phyloP scores from a whole-genome alignment of 495 filamentous ascomycete species.

The Rusavskia elegans region DNA sequence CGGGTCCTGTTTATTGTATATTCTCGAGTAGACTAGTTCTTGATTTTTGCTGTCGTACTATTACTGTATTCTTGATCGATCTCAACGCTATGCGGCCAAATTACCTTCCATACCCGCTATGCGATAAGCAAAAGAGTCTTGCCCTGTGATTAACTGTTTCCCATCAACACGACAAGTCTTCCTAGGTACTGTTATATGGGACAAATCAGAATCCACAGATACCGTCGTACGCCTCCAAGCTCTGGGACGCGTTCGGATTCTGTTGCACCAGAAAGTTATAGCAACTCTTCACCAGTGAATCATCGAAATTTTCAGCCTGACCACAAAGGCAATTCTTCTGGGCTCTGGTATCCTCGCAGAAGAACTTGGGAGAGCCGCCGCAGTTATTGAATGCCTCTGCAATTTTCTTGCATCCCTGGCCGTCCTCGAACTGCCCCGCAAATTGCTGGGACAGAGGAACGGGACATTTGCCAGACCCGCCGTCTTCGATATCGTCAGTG shows the following conservation, averaged over 20 bases:
- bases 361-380: neutral
- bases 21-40: too few species aligned
- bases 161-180: too few species aligned
- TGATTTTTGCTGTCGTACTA: too few species aligned
- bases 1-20: too few species aligned
- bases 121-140: too few species aligned
- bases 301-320: neutral
- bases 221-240: neutral
- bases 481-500: neutral
- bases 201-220: neutral
- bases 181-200: neutral
- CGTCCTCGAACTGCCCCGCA: neutral
- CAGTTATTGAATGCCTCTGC: neutral
- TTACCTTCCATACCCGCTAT: too few species aligned
- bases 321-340: neutral
- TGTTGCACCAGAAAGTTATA: neutral
- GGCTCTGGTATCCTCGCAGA: neutral
- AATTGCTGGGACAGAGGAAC: neutral
- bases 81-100: neutral
- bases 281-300: neutral
- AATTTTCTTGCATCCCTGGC: neutral
- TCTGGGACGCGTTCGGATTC: neutral
- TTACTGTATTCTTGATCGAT: too few species aligned
- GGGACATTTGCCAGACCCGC: neutral
- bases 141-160: too few species aligned